These are phyloP conservation scores for Aspergillus cristatus DNA, from an alignment of 495 filamentous ascomycete species.

Conservation along the genomic window DNA sequence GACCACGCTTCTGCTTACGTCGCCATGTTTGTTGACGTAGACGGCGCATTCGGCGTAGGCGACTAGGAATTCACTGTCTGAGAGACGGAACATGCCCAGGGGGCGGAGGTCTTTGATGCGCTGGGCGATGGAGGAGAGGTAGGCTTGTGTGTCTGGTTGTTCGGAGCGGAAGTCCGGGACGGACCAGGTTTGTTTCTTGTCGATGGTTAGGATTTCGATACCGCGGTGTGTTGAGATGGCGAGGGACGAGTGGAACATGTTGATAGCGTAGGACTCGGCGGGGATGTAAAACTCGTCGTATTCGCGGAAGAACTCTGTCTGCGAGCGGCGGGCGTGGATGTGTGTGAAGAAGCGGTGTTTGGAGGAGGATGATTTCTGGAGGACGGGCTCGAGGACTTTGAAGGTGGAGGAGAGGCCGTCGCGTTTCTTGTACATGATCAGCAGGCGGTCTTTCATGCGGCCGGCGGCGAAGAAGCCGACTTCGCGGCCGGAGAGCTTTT, in stretches of 20 bases:
- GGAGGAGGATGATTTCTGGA: constrained; percentile 56
- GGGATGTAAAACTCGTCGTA: constrained; percentile 99
- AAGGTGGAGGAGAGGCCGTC: constrained; percentile 87
- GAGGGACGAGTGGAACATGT: constrained; percentile 88
- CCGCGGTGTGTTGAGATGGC: constrained; percentile 84
- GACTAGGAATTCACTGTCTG: constrained; percentile 87
- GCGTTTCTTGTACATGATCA: constrained; percentile 95
- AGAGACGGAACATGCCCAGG: constrained; percentile 93
- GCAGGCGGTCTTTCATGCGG: constrained; percentile 88
- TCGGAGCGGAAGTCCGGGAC: constrained; percentile 70
- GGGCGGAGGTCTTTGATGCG: constrained; percentile 74
- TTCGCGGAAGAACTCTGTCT: constrained; percentile 93
- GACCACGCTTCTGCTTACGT: constrained; percentile 82
- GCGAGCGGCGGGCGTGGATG: constrained; percentile 54
- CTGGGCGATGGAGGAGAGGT: constrained; percentile 68
- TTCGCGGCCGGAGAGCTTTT: constrained; percentile 83
- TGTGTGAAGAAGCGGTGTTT: constrained; percentile 60
- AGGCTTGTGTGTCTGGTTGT: constrained; percentile 32
- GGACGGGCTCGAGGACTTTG: constrained; percentile 87
- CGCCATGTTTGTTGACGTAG: constrained; percentile 96
- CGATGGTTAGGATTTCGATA: constrained; percentile 92
- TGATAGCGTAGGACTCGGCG: constrained; percentile 88
- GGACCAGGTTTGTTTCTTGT: constrained; percentile 88
- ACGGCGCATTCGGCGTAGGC: constrained; percentile 91
- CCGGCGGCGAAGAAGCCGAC: constrained; percentile 94